Evolutionary conservation across 2,329 filamentous ascomycete species (phyloP), one percentile per base, ranked within the genome.

Genomic region (Zymoseptoria passerinii): DNA sequence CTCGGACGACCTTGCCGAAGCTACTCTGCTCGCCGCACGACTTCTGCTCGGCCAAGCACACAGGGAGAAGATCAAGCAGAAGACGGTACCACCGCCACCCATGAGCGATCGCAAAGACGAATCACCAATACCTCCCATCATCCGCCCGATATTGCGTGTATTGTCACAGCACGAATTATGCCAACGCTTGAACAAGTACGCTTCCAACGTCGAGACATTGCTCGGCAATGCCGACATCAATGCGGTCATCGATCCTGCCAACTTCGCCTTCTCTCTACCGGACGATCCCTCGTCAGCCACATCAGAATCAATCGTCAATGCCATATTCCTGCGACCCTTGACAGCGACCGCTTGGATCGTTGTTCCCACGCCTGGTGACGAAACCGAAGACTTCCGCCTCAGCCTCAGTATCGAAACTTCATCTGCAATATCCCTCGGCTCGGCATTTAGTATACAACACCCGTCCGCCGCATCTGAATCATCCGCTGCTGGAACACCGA

Each of bases 31-130:
- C 53, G 80, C 83, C 0, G 79, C 96, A 3, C 85, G 90, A 48
- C 80, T 96, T 20, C 79, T 96, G 1, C 83, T 97, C 7, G 83
- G 82, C 53, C 86, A 92, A 63, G 85, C 89, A 1, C 92, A 97
- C 71, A 83, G 87, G 8, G 83, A 88, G 69, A 91, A 87, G 63
- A 82, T 90, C 60, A 78, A 84, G 48, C 81, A 82, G 50, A 83
- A 91, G 56, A 87, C 86, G 1, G 82, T 85, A 28, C 78, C 84
- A 1, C 85, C 86, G 8, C 75, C 77, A 7, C 81, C 85, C 5
- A 68, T 85, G 59, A 75, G 77, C 8, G 75, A 76, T 16, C 76
- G 77, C 54, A 80, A 79, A 59, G 76, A 77, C 40, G 70, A 78
- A 20, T 75, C 73, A 6, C 77, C 48, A 2, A 75, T 82, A 50